Evolutionary conservation across 2,329 filamentous ascomycete genomes (phyloP).

Genomic region (Grosmannia penicillata): DNA sequence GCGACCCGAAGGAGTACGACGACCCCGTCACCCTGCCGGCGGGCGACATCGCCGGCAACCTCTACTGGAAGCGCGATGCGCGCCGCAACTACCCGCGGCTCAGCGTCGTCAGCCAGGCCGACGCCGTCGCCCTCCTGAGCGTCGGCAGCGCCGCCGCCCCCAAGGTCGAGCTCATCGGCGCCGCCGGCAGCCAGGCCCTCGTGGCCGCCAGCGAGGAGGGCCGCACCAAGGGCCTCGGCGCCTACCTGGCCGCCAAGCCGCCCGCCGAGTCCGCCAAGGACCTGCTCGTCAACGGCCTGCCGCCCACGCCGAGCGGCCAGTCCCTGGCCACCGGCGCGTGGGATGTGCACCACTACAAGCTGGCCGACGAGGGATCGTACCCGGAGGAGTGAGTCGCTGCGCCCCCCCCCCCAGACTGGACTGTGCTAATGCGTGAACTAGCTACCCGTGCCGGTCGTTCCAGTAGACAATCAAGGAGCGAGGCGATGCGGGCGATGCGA

Average conservation of each 20-base stretch:
- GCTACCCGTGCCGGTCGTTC: slow-evolving; percentile 52
- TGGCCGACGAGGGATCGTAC: slow-evolving; percentile 57
- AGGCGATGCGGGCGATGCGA: too few species aligned
- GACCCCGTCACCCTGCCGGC: slow-evolving; percentile 77
- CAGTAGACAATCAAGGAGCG: slow-evolving; percentile 29
- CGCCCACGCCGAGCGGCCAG: slow-evolving; percentile 70
- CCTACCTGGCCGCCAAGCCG: slow-evolving; percentile 51
- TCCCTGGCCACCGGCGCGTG: slow-evolving; percentile 36
- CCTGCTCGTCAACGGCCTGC: slow-evolving; percentile 62
- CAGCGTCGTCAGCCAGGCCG: slow-evolving; percentile 67
- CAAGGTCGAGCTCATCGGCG: slow-evolving; percentile 67
- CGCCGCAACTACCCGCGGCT: slow-evolving; percentile 70
- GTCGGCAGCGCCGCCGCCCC: slow-evolving; percentile 72
- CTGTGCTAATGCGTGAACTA: slow-evolving; percentile 14
- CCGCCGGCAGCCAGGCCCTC: slow-evolving; percentile 44
- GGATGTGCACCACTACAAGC: slow-evolving; percentile 54
- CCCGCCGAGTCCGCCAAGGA: slow-evolving; percentile 31
- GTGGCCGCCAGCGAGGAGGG: slow-evolving; percentile 64
- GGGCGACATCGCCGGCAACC: slow-evolving; percentile 77
- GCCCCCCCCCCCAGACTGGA: neutral
- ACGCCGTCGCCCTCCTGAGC: slow-evolving; percentile 71
- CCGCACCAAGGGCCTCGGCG: slow-evolving; percentile 54
- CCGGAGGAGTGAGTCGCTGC: slow-evolving; percentile 42
- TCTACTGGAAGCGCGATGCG: slow-evolving; percentile 89
- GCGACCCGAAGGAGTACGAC: slow-evolving; percentile 58